Evolutionary conservation across 1,284 basidiomycete genomes (phyloP).

Genomic region (Trametes pubescens): DNA sequence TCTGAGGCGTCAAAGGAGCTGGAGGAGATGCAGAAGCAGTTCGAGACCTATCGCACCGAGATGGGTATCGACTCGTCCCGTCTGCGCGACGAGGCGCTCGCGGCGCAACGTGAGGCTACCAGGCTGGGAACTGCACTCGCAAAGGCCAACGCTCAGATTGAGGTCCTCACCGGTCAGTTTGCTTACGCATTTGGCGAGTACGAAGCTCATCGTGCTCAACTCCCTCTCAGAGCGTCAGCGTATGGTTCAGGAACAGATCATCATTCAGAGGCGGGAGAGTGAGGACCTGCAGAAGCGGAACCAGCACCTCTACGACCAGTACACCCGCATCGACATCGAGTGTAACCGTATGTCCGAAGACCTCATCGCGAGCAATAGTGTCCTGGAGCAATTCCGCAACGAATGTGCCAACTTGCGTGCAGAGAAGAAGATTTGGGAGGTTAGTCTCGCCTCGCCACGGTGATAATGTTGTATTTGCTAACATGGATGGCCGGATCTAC

Average conservation of each 20-base stretch:
- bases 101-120: conserved; percentile 73
- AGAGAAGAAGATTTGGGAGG: conserved; percentile 94
- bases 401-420: conserved; percentile 88
- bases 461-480: background rate
- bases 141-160: conserved; percentile 83
- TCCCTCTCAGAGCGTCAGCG: conserved; percentile 65
- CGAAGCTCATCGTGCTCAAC: background rate
- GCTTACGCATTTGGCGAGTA: background rate
- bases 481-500: background rate
- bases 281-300: conserved; percentile 70
- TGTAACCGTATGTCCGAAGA: conserved; percentile 72
- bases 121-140: conserved; percentile 74
- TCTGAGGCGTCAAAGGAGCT: conserved; percentile 61
- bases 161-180: conserved; percentile 71
- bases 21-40: conserved; percentile 75
- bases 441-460: conserved; percentile 45
- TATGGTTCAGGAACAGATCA: conserved; percentile 69
- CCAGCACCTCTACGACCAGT: conserved; percentile 72
- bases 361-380: conserved; percentile 60
- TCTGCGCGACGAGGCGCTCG: conserved; percentile 72
- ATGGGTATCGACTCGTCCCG: conserved; percentile 77
- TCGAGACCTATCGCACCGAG: conserved; percentile 82
- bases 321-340: conserved; percentile 72
- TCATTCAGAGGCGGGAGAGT: conserved; percentile 63
- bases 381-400: conserved; percentile 79